phyloP scores from a whole-genome alignment of 441 rosid species.

The Populus trichocarpa region DNA sequence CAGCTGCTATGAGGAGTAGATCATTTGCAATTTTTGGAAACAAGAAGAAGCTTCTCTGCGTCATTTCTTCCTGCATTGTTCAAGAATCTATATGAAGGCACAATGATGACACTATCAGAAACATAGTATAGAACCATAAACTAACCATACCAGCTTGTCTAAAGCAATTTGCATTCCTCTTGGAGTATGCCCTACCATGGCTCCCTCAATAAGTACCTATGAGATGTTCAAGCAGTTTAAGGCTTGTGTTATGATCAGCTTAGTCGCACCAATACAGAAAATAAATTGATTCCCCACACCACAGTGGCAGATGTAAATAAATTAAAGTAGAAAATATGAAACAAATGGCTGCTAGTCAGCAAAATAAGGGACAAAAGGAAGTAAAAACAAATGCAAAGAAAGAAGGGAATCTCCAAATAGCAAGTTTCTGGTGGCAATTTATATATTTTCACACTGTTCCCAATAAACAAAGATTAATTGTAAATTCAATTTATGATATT shows the following conservation, averaged over 20 bases:
- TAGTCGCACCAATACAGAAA: neutral
- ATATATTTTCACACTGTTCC: neutral
- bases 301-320: neutral
- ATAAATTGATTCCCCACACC: neutral
- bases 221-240: constrained; percentile 19
- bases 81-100: constrained; percentile 12
- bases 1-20: constrained; percentile 76
- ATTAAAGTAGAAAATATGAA: neutral
- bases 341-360: neutral
- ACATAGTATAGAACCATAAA: constrained; percentile 1
- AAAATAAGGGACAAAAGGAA: neutral
- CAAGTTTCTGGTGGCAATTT: too few species aligned
- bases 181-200: constrained; percentile 76
- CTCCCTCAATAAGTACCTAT: constrained; percentile 83
- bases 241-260: neutral
- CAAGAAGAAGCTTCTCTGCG: constrained; percentile 50
- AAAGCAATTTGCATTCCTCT: constrained; percentile 92
- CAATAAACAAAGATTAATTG: neutral
- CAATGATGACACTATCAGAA: constrained; percentile 8
- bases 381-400: neutral
- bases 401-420: neutral
- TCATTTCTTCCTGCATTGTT: constrained; percentile 58
- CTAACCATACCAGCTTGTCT: constrained; percentile 60
- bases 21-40: constrained; percentile 58
- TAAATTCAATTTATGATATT: neutral